Evolutionary conservation across 345 rosid species (phyloP), one percentile per base, ranked within the genome.

Genomic region (Conringia planisiliqua): DNA sequence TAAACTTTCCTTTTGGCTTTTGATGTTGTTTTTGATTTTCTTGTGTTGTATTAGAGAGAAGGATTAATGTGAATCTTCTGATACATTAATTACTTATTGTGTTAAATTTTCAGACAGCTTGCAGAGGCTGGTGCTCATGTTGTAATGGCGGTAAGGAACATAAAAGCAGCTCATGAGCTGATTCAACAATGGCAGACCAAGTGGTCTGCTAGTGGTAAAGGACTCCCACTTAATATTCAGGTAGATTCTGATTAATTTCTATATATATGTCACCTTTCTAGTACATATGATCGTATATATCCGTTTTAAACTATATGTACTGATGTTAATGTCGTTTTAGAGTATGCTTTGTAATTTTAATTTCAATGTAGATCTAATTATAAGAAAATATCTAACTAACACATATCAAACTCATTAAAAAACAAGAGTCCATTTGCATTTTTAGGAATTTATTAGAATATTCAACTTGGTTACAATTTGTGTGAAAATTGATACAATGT

Each of bases 41-140:
- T 13, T 2, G 30, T 1, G 2, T 24, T 30, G 5, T 36, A 17
- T 20, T 36, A 38, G 33, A 60, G 46, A 36, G 36, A 60, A 46
- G 11, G 12, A 30, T 13, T 32, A 5, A 10, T n/a, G 6, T 66
- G 22, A 66, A 7, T 14, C 13, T 46, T 47, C 4, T 30, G 18
- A 3, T 17, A 32, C 2, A 10, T 12, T 10, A 0, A 10, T 12
- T 10, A 0, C 39, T 52, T 68, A 10, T 29, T 38, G 58, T 22
- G 56, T 46, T 32, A 40, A 27, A 24, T 4, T 57, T 62, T 18
- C 63, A 87, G 97, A 80, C 97, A 93, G 73, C 82, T 93, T 83
- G 94, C 92, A 4, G 91, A 89, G 75, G 87, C 92, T 10, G 96
- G 98, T 20, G 98, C 97, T 13, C 94, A 91, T 78, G 92, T 91